A percentile compares a stretch with the other conserved stretches of the same genome.
phyloP scores from a whole-genome alignment of 768 basidiomycete species.

The Lactarius vividus region DNA sequence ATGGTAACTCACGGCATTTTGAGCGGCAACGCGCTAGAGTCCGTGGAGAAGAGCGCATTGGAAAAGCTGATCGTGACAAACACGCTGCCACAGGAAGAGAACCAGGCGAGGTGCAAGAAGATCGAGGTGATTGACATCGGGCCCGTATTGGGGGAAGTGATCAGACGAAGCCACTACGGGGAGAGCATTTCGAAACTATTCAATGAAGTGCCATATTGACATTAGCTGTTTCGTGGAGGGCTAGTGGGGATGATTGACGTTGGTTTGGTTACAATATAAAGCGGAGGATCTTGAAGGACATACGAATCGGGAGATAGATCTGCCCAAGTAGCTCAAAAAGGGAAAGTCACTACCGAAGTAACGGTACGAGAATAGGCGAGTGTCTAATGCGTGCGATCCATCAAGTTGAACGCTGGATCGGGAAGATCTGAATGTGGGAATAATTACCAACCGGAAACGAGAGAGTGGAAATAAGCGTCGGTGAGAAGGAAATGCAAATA shows the following conservation, averaged over 20 bases:
- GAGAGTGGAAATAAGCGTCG: conserved; percentile 23
- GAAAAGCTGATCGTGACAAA: conserved; percentile 98
- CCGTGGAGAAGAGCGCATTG: conserved; percentile 68
- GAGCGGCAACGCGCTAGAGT: conserved; percentile 81
- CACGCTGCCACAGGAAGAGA: conserved; percentile 86
- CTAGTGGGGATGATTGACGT: neutral
- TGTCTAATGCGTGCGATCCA: conserved; percentile 14
- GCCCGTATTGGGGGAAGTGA: conserved; percentile 92
- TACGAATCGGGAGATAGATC: conserved; percentile 8
- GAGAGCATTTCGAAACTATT: conserved; percentile 88
- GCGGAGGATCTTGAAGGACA: neutral
- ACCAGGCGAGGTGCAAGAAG: conserved; percentile 68
- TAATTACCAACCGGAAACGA: neutral
- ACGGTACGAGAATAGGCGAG: conserved; percentile 6
- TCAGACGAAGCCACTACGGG: conserved; percentile 95
- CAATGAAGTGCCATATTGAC: conserved; percentile 84
- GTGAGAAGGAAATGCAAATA: neutral
- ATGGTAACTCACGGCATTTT: conserved; percentile 97
- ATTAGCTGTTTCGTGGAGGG: conserved; percentile 1
- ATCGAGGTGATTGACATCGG: conserved; percentile 95
- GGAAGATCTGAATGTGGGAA: conserved; percentile 23
- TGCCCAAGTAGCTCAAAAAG: neutral
- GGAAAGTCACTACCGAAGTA: neutral
- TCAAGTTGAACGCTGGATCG: conserved; percentile 18
- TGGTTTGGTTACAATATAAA: neutral